Conservation (phyloP, 2,329 filamentous ascomycete species). For the Trichoderma polysporum region DNA sequence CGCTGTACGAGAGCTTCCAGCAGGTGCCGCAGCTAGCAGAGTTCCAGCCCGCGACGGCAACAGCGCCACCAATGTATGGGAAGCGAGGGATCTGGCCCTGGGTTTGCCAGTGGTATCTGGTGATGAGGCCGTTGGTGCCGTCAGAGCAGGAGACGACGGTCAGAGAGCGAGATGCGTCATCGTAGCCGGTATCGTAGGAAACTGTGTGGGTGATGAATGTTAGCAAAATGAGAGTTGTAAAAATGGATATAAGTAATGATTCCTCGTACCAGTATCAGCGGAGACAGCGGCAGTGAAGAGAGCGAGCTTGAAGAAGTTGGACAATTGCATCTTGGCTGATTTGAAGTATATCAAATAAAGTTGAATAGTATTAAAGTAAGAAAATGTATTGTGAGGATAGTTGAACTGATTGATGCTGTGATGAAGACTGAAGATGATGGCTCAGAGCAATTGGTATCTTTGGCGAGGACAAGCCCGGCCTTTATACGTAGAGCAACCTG, state of each 20-base stretch:
- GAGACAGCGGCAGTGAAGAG: slow-evolving; percentile 38
- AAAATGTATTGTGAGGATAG: not conserved
- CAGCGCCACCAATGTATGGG: slow-evolving; percentile 56
- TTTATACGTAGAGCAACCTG: slow-evolving; percentile 9
- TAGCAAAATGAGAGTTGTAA: slow-evolving; percentile 8
- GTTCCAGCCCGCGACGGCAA: slow-evolving; percentile 56
- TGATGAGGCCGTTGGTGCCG: slow-evolving; percentile 64
- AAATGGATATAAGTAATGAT: not conserved
- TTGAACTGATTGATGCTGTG: not conserved
- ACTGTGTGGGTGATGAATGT: slow-evolving; percentile 43
- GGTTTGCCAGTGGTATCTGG: slow-evolving; percentile 57
- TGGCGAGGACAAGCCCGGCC: not conserved
- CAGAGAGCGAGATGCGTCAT: slow-evolving; percentile 57
- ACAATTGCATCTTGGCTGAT: slow-evolving; percentile 45
- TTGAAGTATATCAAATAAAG: not conserved
- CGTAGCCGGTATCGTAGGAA: slow-evolving; percentile 72
- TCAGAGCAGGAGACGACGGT: slow-evolving; percentile 64
- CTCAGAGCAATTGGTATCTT: not conserved
- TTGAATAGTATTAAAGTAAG: not conserved
- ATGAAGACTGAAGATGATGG: slow-evolving; percentile 11
- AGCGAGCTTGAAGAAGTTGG: slow-evolving; percentile 41
- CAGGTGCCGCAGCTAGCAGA: slow-evolving; percentile 58
- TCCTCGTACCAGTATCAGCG: slow-evolving; percentile 35
- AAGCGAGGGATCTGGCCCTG: slow-evolving; percentile 52
- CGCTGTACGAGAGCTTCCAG: slow-evolving; percentile 55